Evolutionary conservation across 2,329 filamentous ascomycete species (phyloP), one percentile per base, ranked within the genome.

Genomic region (Tolypocladium cylindrosporum): DNA sequence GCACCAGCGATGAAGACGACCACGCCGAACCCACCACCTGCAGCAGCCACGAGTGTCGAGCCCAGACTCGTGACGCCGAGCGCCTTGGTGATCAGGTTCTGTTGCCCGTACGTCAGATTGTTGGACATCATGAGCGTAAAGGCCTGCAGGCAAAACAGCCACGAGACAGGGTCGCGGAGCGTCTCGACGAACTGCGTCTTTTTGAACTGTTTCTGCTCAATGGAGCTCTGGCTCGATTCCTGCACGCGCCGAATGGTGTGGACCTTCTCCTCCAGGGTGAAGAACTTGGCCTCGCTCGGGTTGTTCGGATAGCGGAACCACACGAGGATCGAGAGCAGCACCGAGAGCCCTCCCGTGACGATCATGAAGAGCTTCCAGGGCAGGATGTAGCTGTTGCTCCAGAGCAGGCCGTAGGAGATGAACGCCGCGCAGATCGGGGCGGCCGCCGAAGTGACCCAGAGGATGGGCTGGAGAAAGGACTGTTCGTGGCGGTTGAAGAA

Each of bases 401-500:
- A 50, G 2, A 50, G 45, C 24, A 50, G 9, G 14, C 45, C 45
- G 45, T 50, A 50, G 7, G 45, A 27, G 10, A 50, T 50, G 16
- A 50, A 50, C 4, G 45, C 45, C 14, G 27, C 45, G 11, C 6
- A 19, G 45, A 50, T 7, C 9, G 45, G 27, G 16, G 45, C 45
- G 9, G 27, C 45, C 8, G 45, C 27, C 24, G 43, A 48, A 48
- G 43, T 48, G 2, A 48, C 43, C 43, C 43, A 48, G 14, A 48
- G 43, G 5, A 48, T 13, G 8, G 43, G 43, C 11, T 48, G 43
- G 13, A 48, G 43, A 7, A 67, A 67, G 0, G 67, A 66, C 13
- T 71, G 69, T 54, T 73, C 71, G n/a, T 67, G 61, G 1, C 67
- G 69, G 27, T 66, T 71, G 61, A 73, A 73, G 60, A 73, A 73